A percentile compares a stretch with the other conserved stretches of the same genome.
Evolutionary conservation across 2,329 filamentous ascomycete species (phyloP).

Genomic region (Microdochium nivale): DNA sequence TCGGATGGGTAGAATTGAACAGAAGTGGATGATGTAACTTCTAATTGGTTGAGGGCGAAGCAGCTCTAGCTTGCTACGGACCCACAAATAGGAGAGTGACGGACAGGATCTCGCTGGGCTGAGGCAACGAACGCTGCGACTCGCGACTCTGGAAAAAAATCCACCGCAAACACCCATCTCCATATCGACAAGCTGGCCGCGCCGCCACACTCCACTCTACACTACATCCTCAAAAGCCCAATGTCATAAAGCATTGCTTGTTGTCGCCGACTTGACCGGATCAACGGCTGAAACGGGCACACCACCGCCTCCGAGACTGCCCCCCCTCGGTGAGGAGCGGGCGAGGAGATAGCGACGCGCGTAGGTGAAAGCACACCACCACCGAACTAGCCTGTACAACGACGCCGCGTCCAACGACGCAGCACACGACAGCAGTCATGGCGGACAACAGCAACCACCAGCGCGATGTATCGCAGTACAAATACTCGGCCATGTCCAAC

Average conservation of each 20-base stretch:
- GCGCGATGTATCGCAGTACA: conserved; percentile 90
- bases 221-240: not conserved
- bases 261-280: not conserved
- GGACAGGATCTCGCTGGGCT: no score
- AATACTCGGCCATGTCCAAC: conserved; percentile 99
- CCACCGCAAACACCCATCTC: not conserved
- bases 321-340: not conserved
- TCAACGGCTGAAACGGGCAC: not conserved
- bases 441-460: conserved; percentile 48
- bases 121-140: not conserved
- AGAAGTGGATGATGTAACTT: no score
- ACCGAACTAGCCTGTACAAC: not conserved
- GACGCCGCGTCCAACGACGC: not conserved
- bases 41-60: no score
- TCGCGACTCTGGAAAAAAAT: not conserved
- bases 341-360: not conserved
- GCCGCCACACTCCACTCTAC: not conserved
- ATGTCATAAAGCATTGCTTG: not conserved
- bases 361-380: not conserved
- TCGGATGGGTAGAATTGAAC: no score
- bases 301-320: not conserved
- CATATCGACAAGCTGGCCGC: not conserved
- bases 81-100: no score
- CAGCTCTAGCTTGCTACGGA: no score
- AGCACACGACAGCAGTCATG: conserved; percentile 43